Evolutionary conservation across 2,329 filamentous ascomycete genomes (phyloP), one percentile per base, ranked within the genome.

Genomic region (Podosphaera aphanis): DNA sequence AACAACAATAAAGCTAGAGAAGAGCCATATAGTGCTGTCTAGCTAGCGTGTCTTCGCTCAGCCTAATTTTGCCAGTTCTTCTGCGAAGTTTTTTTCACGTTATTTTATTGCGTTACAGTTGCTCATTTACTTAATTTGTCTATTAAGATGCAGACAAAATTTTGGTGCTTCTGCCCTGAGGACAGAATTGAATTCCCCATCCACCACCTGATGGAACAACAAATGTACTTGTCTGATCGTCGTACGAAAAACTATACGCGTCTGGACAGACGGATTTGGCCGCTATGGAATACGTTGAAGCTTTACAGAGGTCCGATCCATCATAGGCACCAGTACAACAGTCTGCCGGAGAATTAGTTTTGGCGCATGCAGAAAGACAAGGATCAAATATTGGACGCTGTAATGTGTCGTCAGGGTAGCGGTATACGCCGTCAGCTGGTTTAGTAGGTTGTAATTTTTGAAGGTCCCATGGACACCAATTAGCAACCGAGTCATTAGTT

Each of bases 391-490:
- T 62, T 4, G 80, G 81, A 33, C 79, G 70, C 49, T 74, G 61
- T 35, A 86, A 74, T 47, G 73, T 70, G 62, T 79, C 77, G 57
- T 88, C 81, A 6, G 83, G 83, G 56, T 88, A 88, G 1, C 81
- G 77, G 55, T 84, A 86, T 18, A 86, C 68, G 23, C 81, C 82
- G 53, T 80, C 72, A n/a, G 73, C 73, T 10, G 81, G 80, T 56
- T 77, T 77, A 36, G 66, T 64, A 0, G 82, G 82, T 13, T 74
- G 73, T 46, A 71, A 71, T 19, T 74, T 68, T 54, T 85, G 79
- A 39, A 84, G 66, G 51, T 81, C 72, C 78, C 80, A 86, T 0
- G 83, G 83, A 61, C 83, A 92, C 83, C 83, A 92, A 46, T 66
- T 63, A 20, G 67, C 64, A 15, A 83, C 66, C 47, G 70, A 64